Base-by-base conservation (phyloP, 352 stramenopile species). In the Saprolegnia diclina region DNA sequence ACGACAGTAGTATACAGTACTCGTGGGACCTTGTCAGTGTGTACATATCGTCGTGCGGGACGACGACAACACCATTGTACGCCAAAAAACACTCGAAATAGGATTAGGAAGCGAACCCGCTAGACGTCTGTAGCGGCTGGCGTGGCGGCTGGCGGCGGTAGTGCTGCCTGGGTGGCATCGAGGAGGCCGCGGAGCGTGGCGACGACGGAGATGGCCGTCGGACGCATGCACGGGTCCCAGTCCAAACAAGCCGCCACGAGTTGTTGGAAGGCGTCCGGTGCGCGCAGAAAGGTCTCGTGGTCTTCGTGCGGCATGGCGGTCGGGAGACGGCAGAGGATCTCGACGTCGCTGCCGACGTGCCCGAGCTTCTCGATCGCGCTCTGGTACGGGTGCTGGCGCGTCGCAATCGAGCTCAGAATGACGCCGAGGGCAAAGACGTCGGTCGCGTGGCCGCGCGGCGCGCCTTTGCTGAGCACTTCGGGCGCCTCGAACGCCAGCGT, bases 381-480 rank as follows among this genome's bases (percentile, higher is more conserved):
- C 18, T 55, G 40, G 44, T 82, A 90, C 18, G 80, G 82, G 66
- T 73, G 64, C n/a, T 71, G 54, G 14, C 78, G 77, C 22, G 80
- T 83, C 18, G 85, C 75, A 69, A 90, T 77, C 71, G 87, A 78
- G 61, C 76, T 73, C 50, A 88, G 73, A 32, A 90, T 64, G 18
- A 90, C 78, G 24, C 82, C 82, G 32, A 90, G 85, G 13, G 82
- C 71, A 72, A 82, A 90, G 54, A 88, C 79, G 61, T 90, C 87
- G 53, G 69, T 76, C 29, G 29, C 73, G 77, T 37, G 73, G 72
- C 35, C 85, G 75, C 71, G 86, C 18, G 42, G 76, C 21, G 75
- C 77, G 9, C 79, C 72, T 50, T 72, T 84, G 64, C 52, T 68
- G 62, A 89, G 67, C 52, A 89, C 61, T 65, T 90, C 82, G 0